Evolutionary conservation across 441 rosid species (phyloP).

Genomic region (Eutrema salsugineum): DNA sequence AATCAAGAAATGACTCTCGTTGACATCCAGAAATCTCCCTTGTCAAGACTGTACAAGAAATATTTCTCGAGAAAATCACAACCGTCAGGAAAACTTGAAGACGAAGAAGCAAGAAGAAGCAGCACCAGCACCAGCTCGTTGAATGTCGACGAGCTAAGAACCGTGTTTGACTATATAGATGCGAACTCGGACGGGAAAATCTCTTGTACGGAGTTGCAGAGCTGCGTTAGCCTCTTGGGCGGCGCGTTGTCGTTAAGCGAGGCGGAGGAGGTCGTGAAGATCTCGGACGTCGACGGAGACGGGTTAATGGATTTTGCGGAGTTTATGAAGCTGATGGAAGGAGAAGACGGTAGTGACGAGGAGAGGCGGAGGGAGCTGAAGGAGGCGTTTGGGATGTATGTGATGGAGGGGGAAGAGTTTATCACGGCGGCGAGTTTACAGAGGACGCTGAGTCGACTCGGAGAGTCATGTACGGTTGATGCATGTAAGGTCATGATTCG

Average conservation of each 20-base stretch:
- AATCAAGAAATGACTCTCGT: constrained; percentile 5
- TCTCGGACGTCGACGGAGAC: constrained; percentile 51
- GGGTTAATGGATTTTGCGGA: constrained; percentile 51
- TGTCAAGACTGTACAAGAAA: constrained; percentile 10
- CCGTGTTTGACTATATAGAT: constrained; percentile 57
- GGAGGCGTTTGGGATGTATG: constrained; percentile 59
- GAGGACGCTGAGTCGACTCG: constrained; percentile 50
- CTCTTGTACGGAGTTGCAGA: constrained; percentile 47
- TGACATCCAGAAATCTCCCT: constrained; percentile 9
- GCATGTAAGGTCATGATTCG: constrained; percentile 58
- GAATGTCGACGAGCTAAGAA: constrained; percentile 26
- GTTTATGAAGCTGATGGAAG: constrained; percentile 51
- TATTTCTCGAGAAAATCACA: constrained; percentile 5
- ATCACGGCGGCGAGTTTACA: constrained; percentile 53
- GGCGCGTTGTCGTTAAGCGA: constrained; percentile 46
- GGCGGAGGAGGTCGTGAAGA: constrained; percentile 46
- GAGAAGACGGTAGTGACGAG: constrained; percentile 30
- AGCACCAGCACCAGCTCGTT: constrained; percentile 5
- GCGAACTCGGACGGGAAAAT: constrained; percentile 56
- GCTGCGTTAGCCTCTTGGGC: constrained; percentile 45
- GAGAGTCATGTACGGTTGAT: constrained; percentile 44
- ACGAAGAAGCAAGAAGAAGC: neutral
- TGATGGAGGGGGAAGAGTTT: constrained; percentile 40
- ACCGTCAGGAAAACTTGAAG: neutral
- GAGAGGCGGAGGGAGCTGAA: constrained; percentile 40